These are phyloP conservation scores for Aspergillus ibericus DNA, from an alignment of 2,329 filamentous ascomycete species.

Conservation along the genomic window DNA sequence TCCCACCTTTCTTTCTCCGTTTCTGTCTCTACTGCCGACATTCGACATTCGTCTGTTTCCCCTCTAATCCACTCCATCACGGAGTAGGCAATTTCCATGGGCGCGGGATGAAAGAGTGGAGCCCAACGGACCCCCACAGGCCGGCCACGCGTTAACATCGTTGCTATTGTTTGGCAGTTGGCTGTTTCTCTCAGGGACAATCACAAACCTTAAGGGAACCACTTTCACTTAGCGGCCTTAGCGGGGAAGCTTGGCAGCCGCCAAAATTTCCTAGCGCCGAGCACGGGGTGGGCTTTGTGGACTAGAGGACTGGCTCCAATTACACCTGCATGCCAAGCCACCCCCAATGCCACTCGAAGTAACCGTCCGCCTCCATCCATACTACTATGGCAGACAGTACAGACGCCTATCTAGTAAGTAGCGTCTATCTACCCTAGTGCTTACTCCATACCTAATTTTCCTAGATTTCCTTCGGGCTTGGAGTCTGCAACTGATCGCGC, in stretches of 20 bases:
- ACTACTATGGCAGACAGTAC: too few species aligned
- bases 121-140: constrained; percentile 1
- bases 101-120: neutral
- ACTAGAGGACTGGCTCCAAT: neutral
- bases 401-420: too few species aligned
- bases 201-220: constrained; percentile 1
- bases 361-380: too few species aligned
- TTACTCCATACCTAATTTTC: too few species aligned
- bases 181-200: neutral
- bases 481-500: too few species aligned
- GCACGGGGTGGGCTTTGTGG: neutral
- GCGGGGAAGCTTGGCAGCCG: constrained; percentile 18
- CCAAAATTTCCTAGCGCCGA: neutral
- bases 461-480: too few species aligned
- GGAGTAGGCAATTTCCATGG: neutral
- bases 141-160: constrained; percentile 13
- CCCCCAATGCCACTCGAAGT: too few species aligned
- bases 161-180: neutral
- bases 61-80: neutral
- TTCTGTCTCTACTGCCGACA: neutral
- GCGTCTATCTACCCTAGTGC: too few species aligned
- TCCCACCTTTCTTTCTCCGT: neutral
- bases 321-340: too few species aligned
- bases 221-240: constrained; percentile 9
- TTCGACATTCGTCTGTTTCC: neutral